Evolutionary conservation across 2,329 filamentous ascomycete genomes (phyloP), one percentile per base, ranked within the genome.

Genomic region (Verruconis gallopava): DNA sequence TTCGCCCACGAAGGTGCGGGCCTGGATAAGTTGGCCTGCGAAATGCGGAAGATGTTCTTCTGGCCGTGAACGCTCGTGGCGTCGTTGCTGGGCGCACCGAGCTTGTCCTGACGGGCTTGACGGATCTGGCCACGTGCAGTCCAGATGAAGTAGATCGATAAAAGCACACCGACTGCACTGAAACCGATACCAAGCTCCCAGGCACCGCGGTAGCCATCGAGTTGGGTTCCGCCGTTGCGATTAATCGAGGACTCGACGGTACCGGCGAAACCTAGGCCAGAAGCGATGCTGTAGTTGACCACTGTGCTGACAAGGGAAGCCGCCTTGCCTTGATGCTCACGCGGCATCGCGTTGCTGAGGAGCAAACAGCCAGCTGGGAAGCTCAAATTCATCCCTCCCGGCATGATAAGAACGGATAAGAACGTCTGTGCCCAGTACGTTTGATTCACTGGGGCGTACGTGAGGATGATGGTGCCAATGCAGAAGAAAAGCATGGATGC

Each of bases 221-320:
- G 21, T 4, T 18, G 18, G 9, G 28, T 17, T 2, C 18, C 18
- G 5, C 42, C 37, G 6, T 40, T 35, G 15, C 17, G 14, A 5
- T 41, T 40, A 19, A 44, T 21, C n/a, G 19, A 18, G 12, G 25
- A 19, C 21, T 45, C 30, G 4, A 45, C 21, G 2, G 32, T 18
- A 3, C 76, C 77, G 0, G 77, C 77, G 36, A 84, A 69, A 0
- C 78, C 79, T 0, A 84, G 63, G 0, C 74, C 76, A 2, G 82
- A 56, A 1, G 73, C 75, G 22, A 83, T 81, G 44, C 70, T 71
- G 52, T 82, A 84, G 55, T 84, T 81, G 46, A 82, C 72, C 9
- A 79, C 64, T 0, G 77, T 81, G 44, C 70, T 75, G 21, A 81
- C 72, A 4, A 82, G 54, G 14, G 67, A 73, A 0, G 68, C 68